Base-by-base conservation (phyloP, 2,329 filamentous ascomycete genomes). In the Diplocarpon rosae region DNA sequence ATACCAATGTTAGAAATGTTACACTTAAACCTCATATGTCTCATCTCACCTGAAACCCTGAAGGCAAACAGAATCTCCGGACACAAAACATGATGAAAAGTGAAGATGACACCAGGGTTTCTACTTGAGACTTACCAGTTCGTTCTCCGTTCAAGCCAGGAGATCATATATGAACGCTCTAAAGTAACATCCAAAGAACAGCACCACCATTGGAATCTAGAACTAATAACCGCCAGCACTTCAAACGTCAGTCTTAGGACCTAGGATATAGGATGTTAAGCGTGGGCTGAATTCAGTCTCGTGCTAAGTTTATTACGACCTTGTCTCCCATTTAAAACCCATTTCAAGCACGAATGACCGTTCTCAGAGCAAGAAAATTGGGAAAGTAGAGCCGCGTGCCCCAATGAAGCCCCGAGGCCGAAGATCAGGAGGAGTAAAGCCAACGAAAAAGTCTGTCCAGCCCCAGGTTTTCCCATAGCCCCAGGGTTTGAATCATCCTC, bases 181-280 rank as follows among this genome's bases (percentile, higher is more conserved):
- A 51, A 81, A 75, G 0, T 69, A 61, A 53, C 70, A 75, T 5
- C 82, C 83, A 9, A 73, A 60, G 57, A 86, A 85, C 0, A 82
- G 82, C 2, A 79, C 72, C 3, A 87, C 75, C 68, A 87, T 82
- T 0, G 83, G 83, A 15, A 86, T 73, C 80, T 80, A 86, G 59
- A 85, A 85, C 58, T 85, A 87, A 57, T 85, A 83, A 11, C 69
- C 70, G 2, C 80, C 80, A 1, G 77, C 74, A 9, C 69, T 71
- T 76, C 79, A 86, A 0, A 85, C 81, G 39, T 80, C 71, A 39
- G 61, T 62, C 1, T 79, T 79, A 57, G 87, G 86, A 2, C 83
- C 83, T 43, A 85, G 55, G 57, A 79, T 73, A 57, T 78, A 83
- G 1, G 75, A 74, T 50, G 83, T 74, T 35, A 85, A 61, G 10